phyloP scores from a whole-genome alignment of 208 protist genomes.

The Leishmania tropica region DNA sequence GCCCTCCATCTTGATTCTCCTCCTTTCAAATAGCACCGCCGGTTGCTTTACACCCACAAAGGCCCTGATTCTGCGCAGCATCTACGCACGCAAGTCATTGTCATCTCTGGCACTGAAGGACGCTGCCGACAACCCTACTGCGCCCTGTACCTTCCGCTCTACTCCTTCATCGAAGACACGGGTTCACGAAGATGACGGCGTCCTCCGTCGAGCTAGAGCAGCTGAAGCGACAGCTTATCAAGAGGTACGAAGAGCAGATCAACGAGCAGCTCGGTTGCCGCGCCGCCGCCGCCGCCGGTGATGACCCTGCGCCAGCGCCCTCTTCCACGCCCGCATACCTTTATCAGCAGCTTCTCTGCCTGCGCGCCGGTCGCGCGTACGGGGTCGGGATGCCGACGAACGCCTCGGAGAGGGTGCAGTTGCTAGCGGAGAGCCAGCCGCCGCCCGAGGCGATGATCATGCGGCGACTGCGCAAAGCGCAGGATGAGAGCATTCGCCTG shows the following conservation, averaged over 20 bases:
- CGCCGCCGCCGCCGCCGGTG: background rate
- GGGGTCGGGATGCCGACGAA: constrained; percentile 2
- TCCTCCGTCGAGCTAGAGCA: constrained; percentile 11
- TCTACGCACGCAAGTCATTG: background rate
- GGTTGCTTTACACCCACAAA: background rate
- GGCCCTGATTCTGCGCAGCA: background rate
- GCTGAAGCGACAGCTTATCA: constrained; percentile 28
- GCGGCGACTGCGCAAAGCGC: constrained; percentile 14
- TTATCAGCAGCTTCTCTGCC: constrained; percentile 51
- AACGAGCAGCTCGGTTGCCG: background rate
- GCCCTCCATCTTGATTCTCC: background rate
- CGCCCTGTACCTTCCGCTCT: background rate
- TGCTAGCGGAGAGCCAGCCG: constrained; percentile 20
- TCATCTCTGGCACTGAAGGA: background rate
- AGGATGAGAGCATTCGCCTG: constrained; percentile 29
- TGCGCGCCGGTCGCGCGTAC: constrained; percentile 25
- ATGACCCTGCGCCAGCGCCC: background rate
- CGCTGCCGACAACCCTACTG: background rate
- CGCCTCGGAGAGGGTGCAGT: constrained; percentile 11
- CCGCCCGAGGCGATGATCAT: constrained; percentile 8
- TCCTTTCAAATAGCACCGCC: background rate
- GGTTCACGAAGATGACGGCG: constrained; percentile 2
- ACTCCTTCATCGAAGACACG: background rate
- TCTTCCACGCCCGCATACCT: constrained; percentile 26
- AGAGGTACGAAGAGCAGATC: constrained; percentile 23